A percentile compares a stretch with the other conserved stretches of the same genome.
These are phyloP conservation scores for Populus tremula DNA, from an alignment of 345 rosid species.

Conservation along the genomic window DNA sequence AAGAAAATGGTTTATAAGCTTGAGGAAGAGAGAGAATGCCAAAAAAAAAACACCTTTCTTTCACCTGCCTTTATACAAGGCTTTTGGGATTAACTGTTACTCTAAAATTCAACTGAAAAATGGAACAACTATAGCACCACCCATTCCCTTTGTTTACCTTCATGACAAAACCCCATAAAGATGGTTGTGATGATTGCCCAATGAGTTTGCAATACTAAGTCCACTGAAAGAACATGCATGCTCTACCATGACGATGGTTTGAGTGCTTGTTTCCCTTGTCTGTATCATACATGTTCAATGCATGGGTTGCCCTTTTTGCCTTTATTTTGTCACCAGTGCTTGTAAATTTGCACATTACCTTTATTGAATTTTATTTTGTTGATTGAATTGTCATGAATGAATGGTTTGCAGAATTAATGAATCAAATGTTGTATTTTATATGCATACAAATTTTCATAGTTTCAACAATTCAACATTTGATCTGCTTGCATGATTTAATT, in stretches of 20 bases:
- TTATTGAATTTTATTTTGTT: neutral
- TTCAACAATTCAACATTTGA: neutral
- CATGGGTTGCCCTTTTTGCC: neutral
- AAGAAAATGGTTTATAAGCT: neutral
- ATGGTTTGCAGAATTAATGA: neutral
- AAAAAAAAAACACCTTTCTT: neutral
- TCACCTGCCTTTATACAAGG: neutral
- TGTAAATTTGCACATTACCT: neutral
- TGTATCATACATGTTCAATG: neutral
- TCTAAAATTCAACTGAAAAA: neutral
- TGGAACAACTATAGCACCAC: neutral
- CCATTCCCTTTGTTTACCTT: neutral
- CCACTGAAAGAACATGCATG: neutral
- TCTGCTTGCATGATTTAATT: conserved; percentile 4
- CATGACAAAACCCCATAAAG: neutral
- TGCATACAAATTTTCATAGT: neutral
- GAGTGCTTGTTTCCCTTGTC: neutral
- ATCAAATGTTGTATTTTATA: neutral
- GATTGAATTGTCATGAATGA: neutral
- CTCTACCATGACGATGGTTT: neutral
- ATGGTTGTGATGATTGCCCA: neutral
- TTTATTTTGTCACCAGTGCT: neutral
- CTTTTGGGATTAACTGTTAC: neutral
- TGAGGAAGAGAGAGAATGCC: neutral
- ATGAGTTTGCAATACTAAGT: neutral